Evolutionary conservation across 768 basidiomycete species (phyloP).

Genomic region (Boletales sp.): DNA sequence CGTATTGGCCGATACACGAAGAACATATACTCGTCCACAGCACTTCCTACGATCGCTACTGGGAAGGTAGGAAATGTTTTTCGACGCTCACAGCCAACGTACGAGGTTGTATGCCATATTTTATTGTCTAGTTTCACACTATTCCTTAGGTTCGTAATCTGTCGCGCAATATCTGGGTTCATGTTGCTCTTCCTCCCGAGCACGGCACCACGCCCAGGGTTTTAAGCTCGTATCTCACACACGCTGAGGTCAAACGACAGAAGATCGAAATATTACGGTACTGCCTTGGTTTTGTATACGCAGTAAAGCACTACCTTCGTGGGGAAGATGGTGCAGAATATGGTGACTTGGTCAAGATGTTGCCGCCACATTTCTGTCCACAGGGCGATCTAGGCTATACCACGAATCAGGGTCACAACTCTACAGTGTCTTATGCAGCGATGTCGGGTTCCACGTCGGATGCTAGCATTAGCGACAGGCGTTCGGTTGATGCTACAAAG

Average conservation of each 20-base stretch:
- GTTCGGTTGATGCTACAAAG: slow-evolving; percentile 54
- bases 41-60: slow-evolving; percentile 84
- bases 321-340: slow-evolving; percentile 75
- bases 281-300: slow-evolving; percentile 65
- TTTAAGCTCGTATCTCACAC: slow-evolving; percentile 42
- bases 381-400: slow-evolving; percentile 43
- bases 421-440: slow-evolving; percentile 40
- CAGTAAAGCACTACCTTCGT: slow-evolving; percentile 78
- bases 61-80: slow-evolving; percentile 87
- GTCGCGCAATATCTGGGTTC: slow-evolving; percentile 75
- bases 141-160: slow-evolving; percentile 60
- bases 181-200: slow-evolving; percentile 65
- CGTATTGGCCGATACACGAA: neutral
- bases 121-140: neutral
- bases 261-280: slow-evolving; percentile 74
- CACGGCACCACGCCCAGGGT: slow-evolving; percentile 44
- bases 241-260: slow-evolving; percentile 51
- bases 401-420: slow-evolving; percentile 29
- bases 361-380: slow-evolving; percentile 59
- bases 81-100: slow-evolving; percentile 65
- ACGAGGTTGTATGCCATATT: slow-evolving; percentile 5
- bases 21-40: slow-evolving; percentile 31
- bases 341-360: slow-evolving; percentile 61
- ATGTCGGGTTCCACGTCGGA: slow-evolving; percentile 33
- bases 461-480: slow-evolving; percentile 12